Evolutionary conservation across 116 monocot species (phyloP), one percentile per base, ranked within the genome.

Genomic region (Trichopus zeylanicus): DNA sequence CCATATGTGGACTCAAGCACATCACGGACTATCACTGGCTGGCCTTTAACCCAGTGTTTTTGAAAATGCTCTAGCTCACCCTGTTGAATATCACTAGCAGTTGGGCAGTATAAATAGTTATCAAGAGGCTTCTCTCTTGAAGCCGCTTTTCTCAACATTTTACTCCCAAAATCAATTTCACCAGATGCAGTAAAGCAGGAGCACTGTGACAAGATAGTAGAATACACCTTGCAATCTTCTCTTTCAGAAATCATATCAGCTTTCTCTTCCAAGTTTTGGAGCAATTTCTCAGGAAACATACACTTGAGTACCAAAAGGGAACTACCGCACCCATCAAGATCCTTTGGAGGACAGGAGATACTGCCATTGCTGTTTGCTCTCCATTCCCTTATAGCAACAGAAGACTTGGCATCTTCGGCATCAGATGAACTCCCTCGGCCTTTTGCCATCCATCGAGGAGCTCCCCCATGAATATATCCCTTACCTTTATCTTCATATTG

Each of bases 281-380:
- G 60, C 60, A 59, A 39, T 23, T 61, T 32, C 51, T 87, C 81
- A 19, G 58, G 22, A 63, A 83, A 65, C 32, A 87, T 73, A 55
- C 67, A 63, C 73, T 76, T 92, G 11, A 92, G 60, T 12, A 69
- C 72, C 67, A 92, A 63, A 48, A 63, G 6, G 7, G 75, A 70
- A 31, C 56, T 61, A n/a, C 80, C 78, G 56, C 91, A 91, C 13
- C 91, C 92, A 53, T 84, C 92, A 6, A 87, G 5, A 25, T 67
- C 68, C 49, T 70, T 56, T 9, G 73, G 66, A 0, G 92, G 83
- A 24, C 92, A 92, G 22, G 66, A 58, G 48, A 92, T 84, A 46
- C 73, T 87, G 5, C 84, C 84, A 70, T 86, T 59, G 21, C 32
- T 61, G 15, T 72, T 65, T 27, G 70, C 59, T 63, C 67, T 84